Percentiles rank a stretch among this genome's conserved stretches.
phyloP scores from a whole-genome alignment of 2,329 filamentous ascomycete genomes.

The Cercospora sp. region DNA sequence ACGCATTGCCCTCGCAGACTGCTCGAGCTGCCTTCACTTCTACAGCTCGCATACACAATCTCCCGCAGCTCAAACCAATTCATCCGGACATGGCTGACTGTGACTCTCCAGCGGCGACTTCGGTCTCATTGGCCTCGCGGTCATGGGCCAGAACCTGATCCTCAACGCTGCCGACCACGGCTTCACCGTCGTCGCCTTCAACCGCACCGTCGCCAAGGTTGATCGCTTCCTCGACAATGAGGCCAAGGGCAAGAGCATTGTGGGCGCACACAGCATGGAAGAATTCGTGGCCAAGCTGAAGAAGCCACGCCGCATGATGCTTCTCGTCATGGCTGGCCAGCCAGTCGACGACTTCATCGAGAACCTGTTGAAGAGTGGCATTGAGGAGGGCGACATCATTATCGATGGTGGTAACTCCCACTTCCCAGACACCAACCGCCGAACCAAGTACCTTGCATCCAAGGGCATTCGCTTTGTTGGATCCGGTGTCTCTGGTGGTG shows the following conservation, averaged over 20 bases:
- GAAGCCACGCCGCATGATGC: constrained; percentile 94
- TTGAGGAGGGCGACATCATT: constrained; percentile 91
- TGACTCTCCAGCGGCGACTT: constrained; percentile 48
- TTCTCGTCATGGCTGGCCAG: constrained; percentile 97
- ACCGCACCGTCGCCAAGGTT: constrained; percentile 98
- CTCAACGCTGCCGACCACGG: constrained; percentile 60
- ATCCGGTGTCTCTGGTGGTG: constrained; percentile 95
- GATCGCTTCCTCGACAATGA: constrained; percentile 60
- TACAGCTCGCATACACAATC: not conserved
- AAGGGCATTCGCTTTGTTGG: constrained; percentile 97
- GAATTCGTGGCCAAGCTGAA: constrained; percentile 97
- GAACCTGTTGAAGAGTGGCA: constrained; percentile 70
- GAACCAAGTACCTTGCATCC: constrained; percentile 77
- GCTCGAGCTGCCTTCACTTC: not conserved
- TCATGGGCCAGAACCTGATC: constrained; percentile 57
- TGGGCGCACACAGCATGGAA: constrained; percentile 89
- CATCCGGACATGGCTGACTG: constrained; percentile 24
- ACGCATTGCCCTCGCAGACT: not conserved
- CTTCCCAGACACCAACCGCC: constrained; percentile 98
- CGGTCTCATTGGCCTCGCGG: constrained; percentile 55
- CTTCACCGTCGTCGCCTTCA: constrained; percentile 97
- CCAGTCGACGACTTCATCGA: constrained; percentile 99
- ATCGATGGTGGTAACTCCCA: constrained; percentile 99
- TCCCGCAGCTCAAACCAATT: not conserved
- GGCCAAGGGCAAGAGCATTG: constrained; percentile 77